Conservation (phyloP, 768 basidiomycete genomes). For the Leccinum pellstonianum region DNA sequence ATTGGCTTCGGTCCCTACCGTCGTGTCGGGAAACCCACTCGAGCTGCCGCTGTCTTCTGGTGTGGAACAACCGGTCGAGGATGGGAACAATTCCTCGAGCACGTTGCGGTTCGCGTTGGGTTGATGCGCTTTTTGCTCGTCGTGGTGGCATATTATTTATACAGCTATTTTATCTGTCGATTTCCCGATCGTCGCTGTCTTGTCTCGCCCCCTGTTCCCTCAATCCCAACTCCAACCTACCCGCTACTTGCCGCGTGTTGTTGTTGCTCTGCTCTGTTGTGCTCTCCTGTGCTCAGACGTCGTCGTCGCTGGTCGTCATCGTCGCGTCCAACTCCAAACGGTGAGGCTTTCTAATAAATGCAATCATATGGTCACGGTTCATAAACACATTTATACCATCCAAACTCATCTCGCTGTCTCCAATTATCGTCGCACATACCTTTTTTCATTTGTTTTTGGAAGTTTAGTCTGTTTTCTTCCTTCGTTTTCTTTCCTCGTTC, state of each 20-base stretch:
- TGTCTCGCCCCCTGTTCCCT: not conserved
- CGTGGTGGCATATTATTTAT: constrained; percentile 24
- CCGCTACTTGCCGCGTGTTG: not conserved
- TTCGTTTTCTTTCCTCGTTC: not conserved
- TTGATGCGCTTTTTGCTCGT: constrained; percentile 6
- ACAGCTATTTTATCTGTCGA: constrained; percentile 24
- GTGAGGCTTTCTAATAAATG: not conserved
- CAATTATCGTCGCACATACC: not conserved
- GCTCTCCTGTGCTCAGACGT: not conserved
- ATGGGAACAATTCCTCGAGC: constrained; percentile 27
- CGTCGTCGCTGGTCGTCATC: not conserved
- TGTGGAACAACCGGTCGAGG: constrained; percentile 21
- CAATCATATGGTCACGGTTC: not conserved
- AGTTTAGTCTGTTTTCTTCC: not conserved
- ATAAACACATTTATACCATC: not conserved
- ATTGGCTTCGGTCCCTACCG: constrained; percentile 16
- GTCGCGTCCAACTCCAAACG: not conserved
- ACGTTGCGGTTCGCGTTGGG: constrained; percentile 33
- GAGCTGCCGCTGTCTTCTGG: constrained; percentile 16
- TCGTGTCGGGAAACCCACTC: constrained; percentile 9
- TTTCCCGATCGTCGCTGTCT: not conserved
- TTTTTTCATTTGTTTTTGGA: not conserved
- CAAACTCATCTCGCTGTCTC: not conserved
- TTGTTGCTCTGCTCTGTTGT: not conserved
- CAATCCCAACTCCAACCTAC: not conserved